These are phyloP conservation scores for Arabidopsis hybrid DNA, from an alignment of 441 rosid genomes.

Conservation along the genomic window DNA sequence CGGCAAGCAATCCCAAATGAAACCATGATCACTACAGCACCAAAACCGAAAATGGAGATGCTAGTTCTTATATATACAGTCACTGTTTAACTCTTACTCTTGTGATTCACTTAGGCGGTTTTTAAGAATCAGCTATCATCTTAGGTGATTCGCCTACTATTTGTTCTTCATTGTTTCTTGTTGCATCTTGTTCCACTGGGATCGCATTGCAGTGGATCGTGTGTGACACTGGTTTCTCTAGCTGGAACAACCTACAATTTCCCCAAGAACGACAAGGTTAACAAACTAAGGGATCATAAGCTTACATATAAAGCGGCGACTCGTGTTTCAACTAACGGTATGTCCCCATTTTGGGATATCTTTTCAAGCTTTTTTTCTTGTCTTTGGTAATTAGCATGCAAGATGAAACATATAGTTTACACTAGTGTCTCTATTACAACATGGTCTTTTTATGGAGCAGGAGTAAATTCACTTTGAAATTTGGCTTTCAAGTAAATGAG, in stretches of 20 bases:
- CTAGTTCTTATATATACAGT: conserved; percentile 31
- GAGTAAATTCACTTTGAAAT: neutral
- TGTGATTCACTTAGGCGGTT: conserved; percentile 23
- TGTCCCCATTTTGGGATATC: neutral
- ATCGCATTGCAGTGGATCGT: conserved; percentile 80
- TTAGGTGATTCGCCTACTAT: conserved; percentile 48
- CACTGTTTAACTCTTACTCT: conserved; percentile 19
- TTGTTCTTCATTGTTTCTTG: conserved; percentile 50
- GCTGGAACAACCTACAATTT: conserved; percentile 76
- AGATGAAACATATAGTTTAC: neutral
- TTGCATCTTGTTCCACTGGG: conserved; percentile 53
- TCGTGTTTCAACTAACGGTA: conserved; percentile 11
- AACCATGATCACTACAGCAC: neutral
- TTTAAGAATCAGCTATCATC: conserved; percentile 54
- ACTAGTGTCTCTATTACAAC: neutral
- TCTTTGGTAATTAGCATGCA: neutral
- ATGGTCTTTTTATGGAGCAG: neutral
- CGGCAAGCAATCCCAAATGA: neutral
- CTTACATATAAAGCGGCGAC: neutral
- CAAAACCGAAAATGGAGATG: neutral
- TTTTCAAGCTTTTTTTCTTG: neutral
- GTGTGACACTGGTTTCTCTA: conserved; percentile 90
- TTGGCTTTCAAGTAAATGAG: neutral
- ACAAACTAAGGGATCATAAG: conserved; percentile 11
- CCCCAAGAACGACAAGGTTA: conserved; percentile 12